These are phyloP conservation scores for Trichosanthes cucumerina DNA, from an alignment of 306 rosid genomes.

Conservation along the genomic window DNA sequence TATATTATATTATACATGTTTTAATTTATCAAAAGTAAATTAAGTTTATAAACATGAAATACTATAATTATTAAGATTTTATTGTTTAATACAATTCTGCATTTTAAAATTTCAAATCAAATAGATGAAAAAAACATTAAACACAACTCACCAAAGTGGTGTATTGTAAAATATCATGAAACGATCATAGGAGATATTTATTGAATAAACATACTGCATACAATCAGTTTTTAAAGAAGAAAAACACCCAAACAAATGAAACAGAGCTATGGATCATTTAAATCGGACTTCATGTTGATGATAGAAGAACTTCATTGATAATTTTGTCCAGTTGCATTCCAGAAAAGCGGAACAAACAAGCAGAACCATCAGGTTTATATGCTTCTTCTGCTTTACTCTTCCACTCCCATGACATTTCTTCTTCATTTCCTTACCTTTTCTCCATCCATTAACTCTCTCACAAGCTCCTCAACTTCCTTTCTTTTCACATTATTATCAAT, in stretches of 20 bases:
- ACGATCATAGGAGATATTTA: too few relatives aligned
- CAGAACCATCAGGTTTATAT: neutral
- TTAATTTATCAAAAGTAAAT: too few relatives aligned
- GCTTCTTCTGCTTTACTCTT: conserved; percentile 5
- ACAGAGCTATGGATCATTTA: neutral
- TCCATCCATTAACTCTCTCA: conserved; percentile 31
- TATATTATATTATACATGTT: too few relatives aligned
- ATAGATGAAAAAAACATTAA: too few relatives aligned
- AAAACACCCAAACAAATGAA: neutral
- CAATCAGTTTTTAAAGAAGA: neutral
- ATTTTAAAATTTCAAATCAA: too few relatives aligned
- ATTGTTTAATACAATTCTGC: too few relatives aligned
- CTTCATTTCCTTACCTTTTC: conserved; percentile 29
- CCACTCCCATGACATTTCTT: conserved; percentile 17
- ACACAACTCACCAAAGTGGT: too few relatives aligned
- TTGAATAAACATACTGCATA: too few relatives aligned
- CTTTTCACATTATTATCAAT: conserved; percentile 30
- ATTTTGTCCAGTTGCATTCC: neutral
- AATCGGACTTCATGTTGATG: neutral
- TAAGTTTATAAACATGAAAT: too few relatives aligned
- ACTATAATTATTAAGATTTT: too few relatives aligned
- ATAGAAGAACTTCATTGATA: neutral
- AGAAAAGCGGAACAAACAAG: too few relatives aligned
- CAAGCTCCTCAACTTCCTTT: conserved; percentile 31
- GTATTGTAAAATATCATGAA: too few relatives aligned